Base-by-base conservation (phyloP, 2,329 filamentous ascomycete genomes). In the Cercospora berteroae region DNA sequence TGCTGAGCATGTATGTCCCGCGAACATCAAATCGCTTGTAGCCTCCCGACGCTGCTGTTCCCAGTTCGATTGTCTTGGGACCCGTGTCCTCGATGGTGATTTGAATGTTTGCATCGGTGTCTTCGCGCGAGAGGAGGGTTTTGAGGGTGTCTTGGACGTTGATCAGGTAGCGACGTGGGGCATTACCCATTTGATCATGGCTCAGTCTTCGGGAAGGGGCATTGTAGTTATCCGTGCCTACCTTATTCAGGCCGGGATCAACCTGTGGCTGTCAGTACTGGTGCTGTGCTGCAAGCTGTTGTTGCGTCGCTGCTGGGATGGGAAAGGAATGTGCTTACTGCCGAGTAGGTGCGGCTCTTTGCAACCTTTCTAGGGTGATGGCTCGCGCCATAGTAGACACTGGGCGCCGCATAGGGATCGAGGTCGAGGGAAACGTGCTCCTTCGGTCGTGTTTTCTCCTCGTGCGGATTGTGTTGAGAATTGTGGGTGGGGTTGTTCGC, bases 21-120 rank as follows among this genome's bases (percentile, higher is more conserved):
- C 94, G 91, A 69, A 99, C 88, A 77, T 98, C 94, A 79, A 94
- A 93, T 70, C 89, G 89, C 76, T 94, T 94, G 82, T 91, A 88
- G 50, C 94, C 94, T 73, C 91, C 92, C 39, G 94, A 97, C 23
- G 87, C 90, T 29, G 91, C 90, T 3, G 94, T 97, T 71, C 93
- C 91, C 42, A 98, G 83, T 42, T 91, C 90, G 64, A 97, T 86
- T 56, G 93, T 90, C 90, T 98, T 99, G 60, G 95, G 94, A 0
- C 95, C 95, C 71, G 88, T 87, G 81, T 99, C 95, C 77, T 98
- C 95, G 74, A 98, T 96, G 31, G 95, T 99, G 79, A 99, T 99
- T 80, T 98, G 94, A 85, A 93, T 92, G 80, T 99, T 97, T 65
- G 87, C 85, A 80, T 99, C 94, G 31, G 94, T 96, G 77, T 99